Evolutionary conservation across 306 rosid genomes (phyloP), one percentile per base, ranked within the genome.

Genomic region (Cyamopsis tetragonoloba): DNA sequence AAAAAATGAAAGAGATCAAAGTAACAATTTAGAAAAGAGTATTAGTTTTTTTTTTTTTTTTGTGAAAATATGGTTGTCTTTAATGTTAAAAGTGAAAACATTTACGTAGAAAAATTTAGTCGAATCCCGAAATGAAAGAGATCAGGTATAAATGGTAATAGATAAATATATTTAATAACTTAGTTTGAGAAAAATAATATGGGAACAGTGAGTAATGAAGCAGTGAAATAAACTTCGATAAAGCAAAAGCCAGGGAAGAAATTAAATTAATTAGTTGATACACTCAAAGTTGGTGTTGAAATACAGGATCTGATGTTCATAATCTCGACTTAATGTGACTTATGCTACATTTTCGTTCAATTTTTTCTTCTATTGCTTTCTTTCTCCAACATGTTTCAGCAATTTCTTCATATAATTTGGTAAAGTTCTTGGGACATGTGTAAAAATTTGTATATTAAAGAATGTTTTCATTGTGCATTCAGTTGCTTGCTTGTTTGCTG

Each of bases 331-430:
- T 19, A 62, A 26, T 41, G 44, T n/a, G 26, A 14, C 17, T 23
- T 11, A 6, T 18, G 61, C 62, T 76, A 53, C 27, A 1, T 39
- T 69, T 39, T 48, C 11, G 46, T 23, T 48, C 43, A 31, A 38
- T 69, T 76, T 68, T 42, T 32, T 76, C 51, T 49, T 62, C 47
- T 68, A 22, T 11, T n/a, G 28, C 20, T 62, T 70, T 62, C 24
- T 22, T 44, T 51, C 28, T 70, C 3, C 20, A 12, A 18, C 35
- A 66, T 34, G 12, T 41, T 62, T 43, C 54, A 26, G 42, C 68
- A 23, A 32, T 43, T 54, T 62, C 55, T 15, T 43, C 12, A 22
- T 50, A 31, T 76, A 43, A 15, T 53, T 62, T 70, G 20, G 19
- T 22, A 6, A n/a, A 48, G 37, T 43, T 59, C 8, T 67, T 18